These are phyloP conservation scores for Biscogniauxia mediterranea DNA, from an alignment of 2,329 filamentous ascomycete genomes.

Conservation along the genomic window DNA sequence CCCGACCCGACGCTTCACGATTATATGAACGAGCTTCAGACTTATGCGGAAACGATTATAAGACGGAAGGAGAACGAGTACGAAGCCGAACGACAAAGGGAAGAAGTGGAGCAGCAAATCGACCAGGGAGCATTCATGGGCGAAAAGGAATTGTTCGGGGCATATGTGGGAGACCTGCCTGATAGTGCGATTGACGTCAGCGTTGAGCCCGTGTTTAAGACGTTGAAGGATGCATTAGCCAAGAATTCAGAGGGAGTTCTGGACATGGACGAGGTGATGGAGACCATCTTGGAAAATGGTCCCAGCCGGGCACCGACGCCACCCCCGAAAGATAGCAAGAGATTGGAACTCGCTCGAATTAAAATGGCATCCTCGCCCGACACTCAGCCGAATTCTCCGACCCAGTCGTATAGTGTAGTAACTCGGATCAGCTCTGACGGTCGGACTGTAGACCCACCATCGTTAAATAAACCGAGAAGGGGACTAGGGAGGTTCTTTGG, in stretches of 20 bases:
- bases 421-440: conserved; percentile 27
- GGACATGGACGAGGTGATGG: conserved; percentile 31
- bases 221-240: conserved; percentile 19
- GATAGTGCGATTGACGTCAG: conserved; percentile 42
- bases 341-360: conserved; percentile 25
- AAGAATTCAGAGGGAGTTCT: conserved; percentile 21
- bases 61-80: conserved; percentile 21
- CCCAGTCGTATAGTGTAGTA: conserved; percentile 21
- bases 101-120: background rate
- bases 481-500: conserved; percentile 26
- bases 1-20: conserved; percentile 67
- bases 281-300: conserved; percentile 18
- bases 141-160: conserved; percentile 26
- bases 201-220: conserved; percentile 26
- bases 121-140: conserved; percentile 29
- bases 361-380: conserved; percentile 28
- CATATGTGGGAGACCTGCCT: conserved; percentile 36
- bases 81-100: conserved; percentile 7
- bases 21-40: conserved; percentile 67
- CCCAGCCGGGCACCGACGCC: conserved; percentile 34
- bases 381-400: conserved; percentile 9
- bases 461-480: conserved; percentile 12
- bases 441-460: conserved; percentile 4
- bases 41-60: conserved; percentile 48
- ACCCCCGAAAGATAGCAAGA: conserved; percentile 33